Evolutionary conservation across 257 asterid species (phyloP).

Genomic region (Gardenia jasminoides): DNA sequence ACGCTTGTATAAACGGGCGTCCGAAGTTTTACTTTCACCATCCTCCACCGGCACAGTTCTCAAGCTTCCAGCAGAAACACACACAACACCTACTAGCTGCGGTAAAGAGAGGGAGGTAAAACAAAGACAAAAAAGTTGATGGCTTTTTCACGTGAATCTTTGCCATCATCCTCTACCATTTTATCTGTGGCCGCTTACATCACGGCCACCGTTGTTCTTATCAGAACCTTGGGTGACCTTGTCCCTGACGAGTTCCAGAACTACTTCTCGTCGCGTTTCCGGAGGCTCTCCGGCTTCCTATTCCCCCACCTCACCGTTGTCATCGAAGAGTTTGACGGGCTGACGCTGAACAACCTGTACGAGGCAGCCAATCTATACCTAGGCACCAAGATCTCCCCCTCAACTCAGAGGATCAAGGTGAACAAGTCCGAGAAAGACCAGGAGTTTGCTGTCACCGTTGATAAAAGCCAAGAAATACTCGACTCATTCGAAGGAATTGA

Average conservation of each 20-base stretch:
- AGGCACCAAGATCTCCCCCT: conserved; percentile 48
- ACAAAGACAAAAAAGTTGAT: conserved; percentile 5
- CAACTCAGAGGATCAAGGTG: conserved; percentile 54
- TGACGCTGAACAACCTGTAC: conserved; percentile 62
- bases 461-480: conserved; percentile 49
- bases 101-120: neutral
- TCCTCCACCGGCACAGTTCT: neutral
- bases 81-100: neutral
- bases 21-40: neutral
- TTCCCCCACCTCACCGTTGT: conserved; percentile 58
- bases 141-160: conserved; percentile 33
- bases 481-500: conserved; percentile 36
- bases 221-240: conserved; percentile 51
- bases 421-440: conserved; percentile 55
- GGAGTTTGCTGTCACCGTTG: conserved; percentile 48
- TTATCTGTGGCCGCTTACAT: conserved; percentile 54
- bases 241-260: conserved; percentile 40
- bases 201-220: conserved; percentile 44
- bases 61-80: neutral
- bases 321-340: conserved; percentile 64
- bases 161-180: conserved; percentile 40
- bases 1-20: too few relatives aligned
- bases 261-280: conserved; percentile 45
- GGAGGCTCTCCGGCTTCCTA: conserved; percentile 36
- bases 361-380: conserved; percentile 52